Evolutionary conservation across 345 rosid genomes (phyloP), one percentile per base, ranked within the genome.

Genomic region (Dovyalis caffra): DNA sequence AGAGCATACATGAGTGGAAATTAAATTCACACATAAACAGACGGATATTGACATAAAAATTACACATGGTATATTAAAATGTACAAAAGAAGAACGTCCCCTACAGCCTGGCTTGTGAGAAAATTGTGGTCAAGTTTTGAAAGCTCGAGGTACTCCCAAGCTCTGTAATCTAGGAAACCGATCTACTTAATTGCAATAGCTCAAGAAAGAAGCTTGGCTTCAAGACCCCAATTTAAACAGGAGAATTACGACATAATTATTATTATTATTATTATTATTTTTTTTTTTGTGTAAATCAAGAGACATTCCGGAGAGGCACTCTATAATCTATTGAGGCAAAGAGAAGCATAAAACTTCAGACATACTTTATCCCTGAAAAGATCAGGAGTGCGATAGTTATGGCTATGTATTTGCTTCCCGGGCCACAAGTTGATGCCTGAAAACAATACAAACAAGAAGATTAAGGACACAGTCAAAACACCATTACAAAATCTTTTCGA

Each of bases 341-440:
- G 49, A 5, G 25, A 25, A 8, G 2, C 6, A 12, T 4, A 37
- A 64, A 73, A 45, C 18, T 23, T 63, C 8, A 3, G 6, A 29
- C 77, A 21, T 75, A 75, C 83, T 53, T 75, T 57, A 66, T 71
- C 68, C 28, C n/a, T 47, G 47, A 70, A 75, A 2, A 73, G 73
- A 1, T 66, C 65, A 0, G 79, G 79, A 3, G 66, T 31, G 1
- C 76, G 72, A 60, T 75, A 79, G 61, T 79, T 79, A 29, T 79
- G 83, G 66, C 79, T 75, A 11, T 75, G 79, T 47, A 75, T 79
- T 69, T 79, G 76, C 68, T 64, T 64, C 49, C 76, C 79, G 11
- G 77, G 77, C 77, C 77, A 74, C 21, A 32, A 14, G 47, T 47
- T 60, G 40, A 38, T 18, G 60, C 69, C 76, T 73, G 34, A 26